phyloP scores from a whole-genome alignment of 2,329 filamentous ascomycete genomes.

The Fusarium guadeloupense region DNA sequence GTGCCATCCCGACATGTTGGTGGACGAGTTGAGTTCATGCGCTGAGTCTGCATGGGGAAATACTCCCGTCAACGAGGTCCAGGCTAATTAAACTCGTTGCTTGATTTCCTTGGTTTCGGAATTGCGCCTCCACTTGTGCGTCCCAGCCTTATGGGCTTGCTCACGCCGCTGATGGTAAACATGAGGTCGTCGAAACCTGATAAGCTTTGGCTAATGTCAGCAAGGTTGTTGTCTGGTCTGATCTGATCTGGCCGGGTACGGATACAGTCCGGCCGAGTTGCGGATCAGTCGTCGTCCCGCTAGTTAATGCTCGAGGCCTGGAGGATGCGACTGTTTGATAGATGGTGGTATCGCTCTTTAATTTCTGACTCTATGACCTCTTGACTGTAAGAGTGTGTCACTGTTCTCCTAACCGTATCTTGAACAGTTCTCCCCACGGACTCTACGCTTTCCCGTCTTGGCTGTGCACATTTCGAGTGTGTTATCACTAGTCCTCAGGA shows the following conservation, averaged over 20 bases:
- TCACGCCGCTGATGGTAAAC: background rate
- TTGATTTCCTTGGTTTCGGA: constrained; percentile 18
- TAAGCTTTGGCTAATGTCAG: constrained; percentile 6
- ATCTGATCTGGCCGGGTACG: too few relatives aligned
- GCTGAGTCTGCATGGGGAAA: constrained; percentile 18
- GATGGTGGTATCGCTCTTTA: background rate
- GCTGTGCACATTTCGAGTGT: constrained; percentile 28
- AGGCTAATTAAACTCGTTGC: constrained; percentile 17
- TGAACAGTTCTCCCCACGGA: constrained; percentile 15
- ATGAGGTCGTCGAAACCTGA: background rate
- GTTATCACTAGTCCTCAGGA: constrained; percentile 10
- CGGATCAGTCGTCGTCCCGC: background rate
- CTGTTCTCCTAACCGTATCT: constrained; percentile 1
- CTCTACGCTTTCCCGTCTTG: constrained; percentile 16
- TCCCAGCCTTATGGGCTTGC: constrained; percentile 31
- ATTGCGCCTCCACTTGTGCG: constrained; percentile 23
- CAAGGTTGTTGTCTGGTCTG: background rate
- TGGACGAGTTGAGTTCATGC: constrained; percentile 15
- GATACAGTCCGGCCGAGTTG: background rate
- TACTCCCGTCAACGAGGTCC: constrained; percentile 10
- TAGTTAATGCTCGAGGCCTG: background rate
- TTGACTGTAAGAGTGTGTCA: constrained; percentile 22
- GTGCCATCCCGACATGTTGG: constrained; percentile 28
- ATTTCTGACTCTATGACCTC: background rate
- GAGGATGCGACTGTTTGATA: background rate